These are phyloP conservation scores for Didymella keratinophila DNA, from an alignment of 2,329 filamentous ascomycete genomes.

Conservation along the genomic window DNA sequence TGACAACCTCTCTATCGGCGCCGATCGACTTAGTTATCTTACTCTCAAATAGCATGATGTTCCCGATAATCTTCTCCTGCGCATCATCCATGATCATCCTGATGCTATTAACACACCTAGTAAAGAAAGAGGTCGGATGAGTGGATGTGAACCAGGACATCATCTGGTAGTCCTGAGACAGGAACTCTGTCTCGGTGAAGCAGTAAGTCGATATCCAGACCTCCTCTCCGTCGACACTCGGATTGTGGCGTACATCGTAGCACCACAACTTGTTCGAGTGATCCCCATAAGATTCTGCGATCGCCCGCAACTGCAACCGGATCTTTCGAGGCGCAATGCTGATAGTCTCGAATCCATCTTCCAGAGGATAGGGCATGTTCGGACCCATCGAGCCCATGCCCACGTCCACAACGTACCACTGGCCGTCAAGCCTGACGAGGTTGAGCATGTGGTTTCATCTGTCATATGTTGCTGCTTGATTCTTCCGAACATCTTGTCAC, in stretches of 20 bases:
- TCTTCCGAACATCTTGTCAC: constrained; percentile 18
- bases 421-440: constrained; percentile 40
- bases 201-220: constrained; percentile 23
- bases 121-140: constrained; percentile 26
- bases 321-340: constrained; percentile 23
- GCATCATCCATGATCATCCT: constrained; percentile 24
- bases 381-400: constrained; percentile 42
- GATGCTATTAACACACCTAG: constrained; percentile 24
- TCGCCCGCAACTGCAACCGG: constrained; percentile 19
- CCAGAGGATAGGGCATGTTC: constrained; percentile 19
- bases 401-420: constrained; percentile 45
- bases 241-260: constrained; percentile 23
- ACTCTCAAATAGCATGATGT: constrained; percentile 16
- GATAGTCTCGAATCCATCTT: constrained; percentile 22
- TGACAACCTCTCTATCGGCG: background rate
- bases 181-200: constrained; percentile 34
- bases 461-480: constrained; percentile 22
- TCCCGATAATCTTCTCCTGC: constrained; percentile 16
- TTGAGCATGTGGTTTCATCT: constrained; percentile 53
- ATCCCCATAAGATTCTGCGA: constrained; percentile 23
- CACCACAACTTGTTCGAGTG: constrained; percentile 22
- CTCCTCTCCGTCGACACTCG: background rate
- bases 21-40: constrained; percentile 9
- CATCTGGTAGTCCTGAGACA: constrained; percentile 32
- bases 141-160: constrained; percentile 37